Conservation (phyloP, 148 eudicot genomes). For the Cornus florida region DNA sequence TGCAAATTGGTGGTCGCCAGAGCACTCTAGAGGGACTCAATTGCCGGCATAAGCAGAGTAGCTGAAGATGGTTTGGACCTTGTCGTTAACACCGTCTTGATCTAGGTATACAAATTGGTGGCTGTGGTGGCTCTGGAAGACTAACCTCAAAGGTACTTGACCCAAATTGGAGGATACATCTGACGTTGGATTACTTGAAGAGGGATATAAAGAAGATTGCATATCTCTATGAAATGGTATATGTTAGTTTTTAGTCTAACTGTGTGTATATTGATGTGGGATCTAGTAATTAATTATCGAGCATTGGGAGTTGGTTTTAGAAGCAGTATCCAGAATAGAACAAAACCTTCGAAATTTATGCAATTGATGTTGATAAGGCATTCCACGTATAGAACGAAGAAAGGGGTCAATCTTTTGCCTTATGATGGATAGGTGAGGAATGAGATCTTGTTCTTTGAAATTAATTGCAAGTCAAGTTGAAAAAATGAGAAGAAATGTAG, state of each 20-base stretch:
- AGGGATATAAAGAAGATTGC: constrained; percentile 58
- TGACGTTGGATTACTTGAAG: constrained; percentile 86
- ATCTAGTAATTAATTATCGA: constrained; percentile 20
- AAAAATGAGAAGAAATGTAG: constrained; percentile 64
- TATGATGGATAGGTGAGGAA: constrained; percentile 95
- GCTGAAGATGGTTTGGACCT: too few species aligned
- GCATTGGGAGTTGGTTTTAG: too few species aligned
- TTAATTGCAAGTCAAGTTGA: constrained; percentile 63
- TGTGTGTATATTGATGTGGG: constrained; percentile 94
- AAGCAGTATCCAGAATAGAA: constrained; percentile 42
- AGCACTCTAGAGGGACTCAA: too few species aligned
- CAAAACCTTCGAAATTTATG: constrained; percentile 80
- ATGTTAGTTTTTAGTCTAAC: constrained; percentile 70
- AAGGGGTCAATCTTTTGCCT: constrained; percentile 71
- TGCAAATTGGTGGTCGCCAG: too few species aligned
- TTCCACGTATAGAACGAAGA: constrained; percentile 70
- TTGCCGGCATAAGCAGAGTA: too few species aligned
- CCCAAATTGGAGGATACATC: too few species aligned
- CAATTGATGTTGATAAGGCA: constrained; percentile 85
- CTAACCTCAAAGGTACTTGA: too few species aligned
- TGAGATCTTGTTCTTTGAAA: constrained; percentile 84
- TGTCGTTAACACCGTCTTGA: too few species aligned
- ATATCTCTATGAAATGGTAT: constrained; percentile 77
- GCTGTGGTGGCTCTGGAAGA: too few species aligned
- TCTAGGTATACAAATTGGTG: too few species aligned